phyloP scores from a whole-genome alignment of 495 filamentous ascomycete species.

The Tuber indicum region DNA sequence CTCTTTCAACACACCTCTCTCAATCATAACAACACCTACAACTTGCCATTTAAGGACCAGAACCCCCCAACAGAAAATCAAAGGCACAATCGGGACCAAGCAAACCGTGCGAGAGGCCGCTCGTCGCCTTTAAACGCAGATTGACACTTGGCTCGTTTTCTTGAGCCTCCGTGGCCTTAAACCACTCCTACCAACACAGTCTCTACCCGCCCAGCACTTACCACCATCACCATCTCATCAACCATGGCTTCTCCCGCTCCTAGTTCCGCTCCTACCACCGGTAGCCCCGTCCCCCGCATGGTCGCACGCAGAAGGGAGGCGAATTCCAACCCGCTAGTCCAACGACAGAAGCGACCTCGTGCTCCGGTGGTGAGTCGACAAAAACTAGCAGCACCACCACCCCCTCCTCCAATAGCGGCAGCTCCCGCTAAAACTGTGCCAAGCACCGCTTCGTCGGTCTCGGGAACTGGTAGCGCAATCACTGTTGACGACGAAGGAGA shows the following conservation, averaged over 20 bases:
- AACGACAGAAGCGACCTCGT: conserved; percentile 34
- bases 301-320: conserved; percentile 30
- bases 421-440: neutral
- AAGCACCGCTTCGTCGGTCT: conserved; percentile 6
- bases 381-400: conserved; percentile 5
- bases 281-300: conserved; percentile 13
- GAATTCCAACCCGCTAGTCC: conserved; percentile 36
- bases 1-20: neutral
- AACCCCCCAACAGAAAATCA: neutral
- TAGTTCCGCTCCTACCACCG: conserved; percentile 9
- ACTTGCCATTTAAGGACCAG: neutral
- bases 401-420: conserved; percentile 9
- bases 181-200: neutral
- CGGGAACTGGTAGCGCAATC: neutral
- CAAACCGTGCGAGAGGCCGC: neutral
- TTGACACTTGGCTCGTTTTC: neutral
- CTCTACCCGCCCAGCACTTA: neutral
- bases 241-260: conserved; percentile 10
- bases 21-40: neutral
- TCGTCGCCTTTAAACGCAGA: neutral
- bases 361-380: conserved; percentile 10
- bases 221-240: neutral
- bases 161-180: neutral
- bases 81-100: neutral
- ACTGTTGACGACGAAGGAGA: neutral